Evolutionary conservation across 2,329 filamentous ascomycete species (phyloP).

Genomic region (Neurospora crassa): DNA sequence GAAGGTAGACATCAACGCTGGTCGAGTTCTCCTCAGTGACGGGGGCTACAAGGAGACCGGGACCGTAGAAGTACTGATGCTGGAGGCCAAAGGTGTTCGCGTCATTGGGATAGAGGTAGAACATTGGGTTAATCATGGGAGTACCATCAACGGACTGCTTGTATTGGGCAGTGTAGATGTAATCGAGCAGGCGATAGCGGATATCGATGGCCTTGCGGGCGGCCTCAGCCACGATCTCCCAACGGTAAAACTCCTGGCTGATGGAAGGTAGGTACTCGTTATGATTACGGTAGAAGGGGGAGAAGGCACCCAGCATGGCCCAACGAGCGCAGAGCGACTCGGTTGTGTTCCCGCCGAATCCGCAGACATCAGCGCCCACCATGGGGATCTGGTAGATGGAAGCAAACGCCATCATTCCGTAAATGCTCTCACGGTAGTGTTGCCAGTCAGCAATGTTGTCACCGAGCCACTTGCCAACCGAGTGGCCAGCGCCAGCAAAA

Average conservation of each 20-base stretch:
- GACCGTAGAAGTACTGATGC: slow-evolving; percentile 38
- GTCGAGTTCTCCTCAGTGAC: slow-evolving; percentile 35
- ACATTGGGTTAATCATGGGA: slow-evolving; percentile 57
- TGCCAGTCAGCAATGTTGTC: slow-evolving; percentile 48
- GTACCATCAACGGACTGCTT: slow-evolving; percentile 51
- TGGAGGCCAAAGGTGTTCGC: slow-evolving; percentile 30
- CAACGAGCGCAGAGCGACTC: slow-evolving; percentile 66
- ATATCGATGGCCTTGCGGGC: slow-evolving; percentile 57
- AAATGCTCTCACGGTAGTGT: slow-evolving; percentile 49
- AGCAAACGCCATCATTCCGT: slow-evolving; percentile 49
- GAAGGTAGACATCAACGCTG: slow-evolving; percentile 35
- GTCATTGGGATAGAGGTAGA: slow-evolving; percentile 55
- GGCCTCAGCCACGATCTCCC: slow-evolving; percentile 49
- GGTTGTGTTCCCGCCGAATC: slow-evolving; percentile 58
- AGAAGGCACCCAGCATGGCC: slow-evolving; percentile 63
- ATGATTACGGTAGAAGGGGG: slow-evolving; percentile 69
- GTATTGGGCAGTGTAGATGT: slow-evolving; percentile 63
- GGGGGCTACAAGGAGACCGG: slow-evolving; percentile 34
- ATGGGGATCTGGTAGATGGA: slow-evolving; percentile 60
- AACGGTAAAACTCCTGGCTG: slow-evolving; percentile 66
- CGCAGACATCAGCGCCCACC: slow-evolving; percentile 67
- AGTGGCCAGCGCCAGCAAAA: slow-evolving; percentile 59
- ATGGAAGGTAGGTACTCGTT: slow-evolving; percentile 36
- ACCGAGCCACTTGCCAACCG: slow-evolving; percentile 54
- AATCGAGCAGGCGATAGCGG: slow-evolving; percentile 63